Evolutionary conservation across 805 yeast species (phyloP).

Genomic region (Zygosaccharomyces bisporus): DNA sequence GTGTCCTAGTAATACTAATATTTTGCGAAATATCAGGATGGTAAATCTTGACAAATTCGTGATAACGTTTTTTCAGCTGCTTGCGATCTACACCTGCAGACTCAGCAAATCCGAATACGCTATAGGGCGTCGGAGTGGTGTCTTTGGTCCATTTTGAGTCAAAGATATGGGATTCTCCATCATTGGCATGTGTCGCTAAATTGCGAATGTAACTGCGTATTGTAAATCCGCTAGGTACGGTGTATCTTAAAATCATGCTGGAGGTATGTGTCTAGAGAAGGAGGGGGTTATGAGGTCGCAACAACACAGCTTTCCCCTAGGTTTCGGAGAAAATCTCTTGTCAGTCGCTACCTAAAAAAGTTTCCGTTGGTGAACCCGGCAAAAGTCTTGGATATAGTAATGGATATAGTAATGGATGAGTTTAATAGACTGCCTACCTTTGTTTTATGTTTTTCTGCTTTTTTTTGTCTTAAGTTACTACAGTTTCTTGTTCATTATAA

Average conservation of each 20-base stretch:
- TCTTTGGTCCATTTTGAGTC: conserved; percentile 54
- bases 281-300: too few species aligned
- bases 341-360: too few species aligned
- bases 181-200: conserved; percentile 1
- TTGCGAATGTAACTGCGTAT: neutral
- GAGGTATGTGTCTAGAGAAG: too few species aligned
- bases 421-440: neutral
- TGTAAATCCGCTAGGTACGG: neutral
- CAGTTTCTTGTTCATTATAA: neutral
- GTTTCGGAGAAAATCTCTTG: too few species aligned
- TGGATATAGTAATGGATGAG: too few species aligned
- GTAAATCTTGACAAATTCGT: conserved; percentile 63
- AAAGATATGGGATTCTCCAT: neutral
- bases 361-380: too few species aligned
- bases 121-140: conserved; percentile 63
- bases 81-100: conserved; percentile 37
- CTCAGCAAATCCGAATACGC: conserved; percentile 48
- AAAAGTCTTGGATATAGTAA: too few species aligned
- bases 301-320: too few species aligned
- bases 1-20: conserved; percentile 25
- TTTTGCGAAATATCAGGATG: conserved; percentile 66
- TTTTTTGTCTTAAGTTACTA: neutral
- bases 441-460: neutral
- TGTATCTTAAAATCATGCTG: neutral
- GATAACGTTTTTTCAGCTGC: conserved; percentile 48